Conservation (phyloP, 2,329 filamentous ascomycete species). For the Fusarium euwallaceae region DNA sequence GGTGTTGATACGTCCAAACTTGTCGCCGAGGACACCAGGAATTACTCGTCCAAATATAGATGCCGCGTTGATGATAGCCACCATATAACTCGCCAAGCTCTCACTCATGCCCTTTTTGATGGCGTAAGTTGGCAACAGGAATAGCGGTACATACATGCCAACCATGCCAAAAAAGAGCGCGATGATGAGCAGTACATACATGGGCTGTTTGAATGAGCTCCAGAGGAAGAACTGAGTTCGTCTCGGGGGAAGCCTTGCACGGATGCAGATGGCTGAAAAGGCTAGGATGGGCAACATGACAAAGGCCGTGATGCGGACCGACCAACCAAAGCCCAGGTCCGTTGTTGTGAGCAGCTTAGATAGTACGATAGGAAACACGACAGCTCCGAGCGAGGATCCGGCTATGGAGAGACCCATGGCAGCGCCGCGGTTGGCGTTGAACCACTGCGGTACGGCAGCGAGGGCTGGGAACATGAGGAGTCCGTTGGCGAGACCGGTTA, state of each 20-base stretch:
- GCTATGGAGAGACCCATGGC: conserved; percentile 59
- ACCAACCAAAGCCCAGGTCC: conserved; percentile 63
- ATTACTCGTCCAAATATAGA: conserved; percentile 70
- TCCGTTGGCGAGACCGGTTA: conserved; percentile 57
- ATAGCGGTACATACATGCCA: conserved; percentile 37
- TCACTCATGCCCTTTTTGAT: conserved; percentile 64
- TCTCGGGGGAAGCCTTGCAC: conserved; percentile 51
- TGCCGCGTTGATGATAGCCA: conserved; percentile 76
- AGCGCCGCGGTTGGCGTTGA: conserved; percentile 60
- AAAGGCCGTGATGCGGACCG: conserved; percentile 65
- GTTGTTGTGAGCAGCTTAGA: conserved; percentile 61
- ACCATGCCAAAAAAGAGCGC: conserved; percentile 55
- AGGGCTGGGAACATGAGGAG: conserved; percentile 60
- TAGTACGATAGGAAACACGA: conserved; percentile 63
- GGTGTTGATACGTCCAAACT: conserved; percentile 67
- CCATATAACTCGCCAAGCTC: conserved; percentile 72
- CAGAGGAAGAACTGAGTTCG: conserved; percentile 57
- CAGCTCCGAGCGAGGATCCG: conserved; percentile 64
- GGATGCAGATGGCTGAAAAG: conserved; percentile 53
- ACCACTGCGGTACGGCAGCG: conserved; percentile 57
- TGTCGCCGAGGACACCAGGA: conserved; percentile 70
- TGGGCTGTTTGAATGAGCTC: conserved; percentile 45
- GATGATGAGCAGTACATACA: conserved; percentile 35
- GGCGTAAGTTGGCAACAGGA: conserved; percentile 67
- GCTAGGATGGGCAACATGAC: conserved; percentile 59